A percentile compares a stretch with the other conserved stretches of the same genome.
Evolutionary conservation across 805 yeast species (phyloP).

Genomic region (Saccharomycopsis selenospora): DNA sequence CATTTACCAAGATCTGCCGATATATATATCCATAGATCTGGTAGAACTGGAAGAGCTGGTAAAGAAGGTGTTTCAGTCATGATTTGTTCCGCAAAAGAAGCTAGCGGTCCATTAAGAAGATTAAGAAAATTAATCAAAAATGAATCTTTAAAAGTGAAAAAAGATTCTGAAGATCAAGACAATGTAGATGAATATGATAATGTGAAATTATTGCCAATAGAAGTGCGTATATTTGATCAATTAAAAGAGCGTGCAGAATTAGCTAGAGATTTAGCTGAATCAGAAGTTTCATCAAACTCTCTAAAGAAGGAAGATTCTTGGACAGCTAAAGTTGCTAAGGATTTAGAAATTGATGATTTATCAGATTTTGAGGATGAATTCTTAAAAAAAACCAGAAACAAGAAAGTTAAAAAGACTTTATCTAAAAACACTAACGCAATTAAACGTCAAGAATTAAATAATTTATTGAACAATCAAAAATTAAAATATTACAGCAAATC

Average conservation of each 20-base stretch:
- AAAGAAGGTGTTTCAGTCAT: conserved; percentile 89
- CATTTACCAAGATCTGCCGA: conserved; percentile 94
- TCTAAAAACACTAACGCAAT: conserved; percentile 41
- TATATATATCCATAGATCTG: conserved; percentile 90
- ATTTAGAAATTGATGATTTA: conserved; percentile 71
- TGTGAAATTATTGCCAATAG: conserved; percentile 67
- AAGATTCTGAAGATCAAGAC: conserved; percentile 37
- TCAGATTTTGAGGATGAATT: conserved; percentile 65
- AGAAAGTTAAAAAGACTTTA: conserved; percentile 45
- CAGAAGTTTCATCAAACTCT: conserved; percentile 53
- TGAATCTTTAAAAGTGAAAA: conserved; percentile 12
- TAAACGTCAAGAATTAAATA: conserved; percentile 45
- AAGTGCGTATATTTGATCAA: conserved; percentile 63
- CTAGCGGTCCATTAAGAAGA: conserved; percentile 78
- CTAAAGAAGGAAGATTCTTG: conserved; percentile 66
- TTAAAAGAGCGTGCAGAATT: conserved; percentile 59
- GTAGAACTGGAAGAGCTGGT: conserved; percentile 98
- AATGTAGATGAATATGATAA: conserved; percentile 37
- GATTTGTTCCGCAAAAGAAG: conserved; percentile 90
- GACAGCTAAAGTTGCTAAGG: conserved; percentile 89
- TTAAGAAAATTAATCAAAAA: conserved; percentile 42
- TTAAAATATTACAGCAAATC: conserved; percentile 39
- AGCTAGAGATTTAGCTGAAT: conserved; percentile 71
- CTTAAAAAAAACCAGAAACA: conserved; percentile 53
- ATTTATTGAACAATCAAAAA: conserved; percentile 44